A percentile compares a stretch with the other conserved stretches of the same genome.
Conservation (phyloP, 495 filamentous ascomycete genomes). For the Penicillium canariense region DNA sequence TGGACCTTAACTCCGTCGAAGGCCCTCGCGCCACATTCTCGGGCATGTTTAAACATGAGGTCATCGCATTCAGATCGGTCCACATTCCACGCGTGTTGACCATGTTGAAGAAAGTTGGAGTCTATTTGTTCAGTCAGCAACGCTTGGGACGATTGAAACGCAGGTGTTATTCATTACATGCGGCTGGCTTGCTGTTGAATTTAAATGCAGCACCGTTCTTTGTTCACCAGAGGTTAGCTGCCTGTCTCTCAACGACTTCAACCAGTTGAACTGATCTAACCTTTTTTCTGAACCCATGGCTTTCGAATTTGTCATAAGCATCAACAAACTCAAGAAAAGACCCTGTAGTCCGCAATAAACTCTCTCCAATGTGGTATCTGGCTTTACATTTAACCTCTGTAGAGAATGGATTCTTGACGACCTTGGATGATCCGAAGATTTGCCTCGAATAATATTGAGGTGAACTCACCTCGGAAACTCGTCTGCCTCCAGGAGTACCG, state of each 20-base stretch:
- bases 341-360: conserved; percentile 47
- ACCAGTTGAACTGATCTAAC: too few species aligned
- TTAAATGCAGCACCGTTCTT: conserved; percentile 48
- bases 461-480: conserved; percentile 38
- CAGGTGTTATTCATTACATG: conserved; percentile 48
- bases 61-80: conserved; percentile 52
- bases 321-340: conserved; percentile 50
- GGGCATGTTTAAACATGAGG: conserved; percentile 50
- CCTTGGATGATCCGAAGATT: too few species aligned
- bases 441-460: neutral
- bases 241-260: too few species aligned
- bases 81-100: conserved; percentile 50
- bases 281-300: conserved; percentile 46
- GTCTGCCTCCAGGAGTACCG: conserved; percentile 44
- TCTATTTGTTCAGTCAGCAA: too few species aligned
- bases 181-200: conserved; percentile 32
- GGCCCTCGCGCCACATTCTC: conserved; percentile 39
- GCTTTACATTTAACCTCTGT: too few species aligned
- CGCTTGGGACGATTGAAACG: too few species aligned
- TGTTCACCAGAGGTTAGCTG: too few species aligned
- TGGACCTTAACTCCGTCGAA: conserved; percentile 47
- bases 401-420: too few species aligned
- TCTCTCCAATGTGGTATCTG: conserved; percentile 30
- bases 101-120: conserved; percentile 37
- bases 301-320: conserved; percentile 36